Evolutionary conservation across 1,284 basidiomycete genomes (phyloP).

Genomic region (Takashimella tepidaria): DNA sequence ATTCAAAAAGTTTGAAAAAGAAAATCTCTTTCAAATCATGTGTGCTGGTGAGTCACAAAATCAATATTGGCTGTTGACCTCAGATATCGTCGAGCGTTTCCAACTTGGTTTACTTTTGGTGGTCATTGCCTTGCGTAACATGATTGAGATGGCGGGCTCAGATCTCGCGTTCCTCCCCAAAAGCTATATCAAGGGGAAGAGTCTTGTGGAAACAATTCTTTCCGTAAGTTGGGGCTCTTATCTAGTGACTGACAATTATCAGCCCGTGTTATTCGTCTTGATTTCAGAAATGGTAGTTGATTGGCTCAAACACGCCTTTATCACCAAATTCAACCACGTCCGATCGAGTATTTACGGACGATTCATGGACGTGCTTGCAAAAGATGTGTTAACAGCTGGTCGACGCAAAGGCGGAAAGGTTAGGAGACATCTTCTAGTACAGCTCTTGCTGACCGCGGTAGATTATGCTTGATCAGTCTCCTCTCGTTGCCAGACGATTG

Average conservation of each 20-base stretch:
- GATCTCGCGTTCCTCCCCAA: constrained; percentile 76
- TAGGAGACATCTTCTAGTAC: no score
- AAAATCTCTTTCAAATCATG: constrained; percentile 98
- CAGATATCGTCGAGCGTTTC: constrained; percentile 97
- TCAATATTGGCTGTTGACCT: not conserved
- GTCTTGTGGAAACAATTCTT: constrained; percentile 70
- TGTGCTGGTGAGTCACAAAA: constrained; percentile 65
- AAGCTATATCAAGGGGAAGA: constrained; percentile 76
- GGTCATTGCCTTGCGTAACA: constrained; percentile 87
- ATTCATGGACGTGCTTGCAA: constrained; percentile 92
- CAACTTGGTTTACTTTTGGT: constrained; percentile 86
- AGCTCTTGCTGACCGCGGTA: no score
- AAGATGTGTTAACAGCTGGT: constrained; percentile 80
- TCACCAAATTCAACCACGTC: constrained; percentile 94
- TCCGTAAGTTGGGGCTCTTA: constrained; percentile 57
- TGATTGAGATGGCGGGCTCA: constrained; percentile 88
- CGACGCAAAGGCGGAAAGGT: constrained; percentile 66
- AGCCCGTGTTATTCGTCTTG: constrained; percentile 90
- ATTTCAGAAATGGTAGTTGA: constrained; percentile 91
- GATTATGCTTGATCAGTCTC: constrained; percentile 90
- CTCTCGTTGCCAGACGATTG: constrained; percentile 84
- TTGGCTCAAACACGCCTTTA: constrained; percentile 99
- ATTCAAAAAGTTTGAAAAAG: constrained; percentile 99
- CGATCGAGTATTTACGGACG: constrained; percentile 91
- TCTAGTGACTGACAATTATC: constrained; percentile 5